These are phyloP conservation scores for Ogataea methylovora DNA, from an alignment of 805 yeast species.

Conservation along the genomic window DNA sequence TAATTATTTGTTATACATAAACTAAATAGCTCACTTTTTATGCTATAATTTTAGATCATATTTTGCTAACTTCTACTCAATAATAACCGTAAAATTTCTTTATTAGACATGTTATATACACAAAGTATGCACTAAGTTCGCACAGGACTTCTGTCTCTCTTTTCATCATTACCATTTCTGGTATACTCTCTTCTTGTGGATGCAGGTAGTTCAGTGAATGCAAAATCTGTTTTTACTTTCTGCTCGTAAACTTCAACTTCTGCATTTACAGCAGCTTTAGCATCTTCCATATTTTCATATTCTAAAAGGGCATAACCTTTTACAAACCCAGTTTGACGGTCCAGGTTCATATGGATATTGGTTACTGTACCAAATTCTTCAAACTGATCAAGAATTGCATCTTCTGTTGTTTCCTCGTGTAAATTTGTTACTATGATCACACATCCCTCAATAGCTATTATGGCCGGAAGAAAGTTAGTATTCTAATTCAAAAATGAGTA, in stretches of 20 bases:
- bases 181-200: neutral
- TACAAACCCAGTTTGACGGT: conserved; percentile 35
- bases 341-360: conserved; percentile 32
- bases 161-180: neutral
- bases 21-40: no score
- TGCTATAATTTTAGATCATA: no score
- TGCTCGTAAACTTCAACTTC: conserved; percentile 27
- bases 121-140: no score
- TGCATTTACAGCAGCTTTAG: conserved; percentile 24
- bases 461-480: no score
- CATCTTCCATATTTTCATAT: conserved; percentile 24
- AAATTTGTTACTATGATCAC: conserved; percentile 30
- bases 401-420: conserved; percentile 40
- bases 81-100: no score
- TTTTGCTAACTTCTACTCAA: no score
- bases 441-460: conserved; percentile 35
- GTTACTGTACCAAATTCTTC: conserved; percentile 32
- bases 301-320: conserved; percentile 37
- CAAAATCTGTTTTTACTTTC: conserved; percentile 26
- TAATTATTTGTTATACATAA: no score
- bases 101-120: no score
- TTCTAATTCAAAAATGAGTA: no score
- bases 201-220: conserved; percentile 15
- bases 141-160: neutral
- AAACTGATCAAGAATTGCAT: conserved; percentile 32